phyloP scores from a whole-genome alignment of 371 early-diverging fungal species.

The Rhizopus arrhizus region DNA sequence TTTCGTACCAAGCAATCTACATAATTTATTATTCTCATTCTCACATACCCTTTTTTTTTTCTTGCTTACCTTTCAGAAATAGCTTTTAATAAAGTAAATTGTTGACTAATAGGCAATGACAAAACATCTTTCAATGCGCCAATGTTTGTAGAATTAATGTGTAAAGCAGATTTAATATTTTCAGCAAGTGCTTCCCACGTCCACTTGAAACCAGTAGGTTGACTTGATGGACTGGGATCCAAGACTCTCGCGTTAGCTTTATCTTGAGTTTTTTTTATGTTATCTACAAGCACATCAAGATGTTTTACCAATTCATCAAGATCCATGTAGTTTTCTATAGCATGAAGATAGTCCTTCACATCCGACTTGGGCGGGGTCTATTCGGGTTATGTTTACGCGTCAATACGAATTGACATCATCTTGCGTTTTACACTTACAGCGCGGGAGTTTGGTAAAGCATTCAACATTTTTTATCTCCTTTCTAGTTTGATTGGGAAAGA shows the following conservation, averaged over 20 bases:
- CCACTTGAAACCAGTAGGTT: slow-evolving; percentile 35
- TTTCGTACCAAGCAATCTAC: slow-evolving; percentile 39
- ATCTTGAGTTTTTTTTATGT: neutral
- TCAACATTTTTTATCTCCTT: neutral
- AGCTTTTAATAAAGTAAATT: slow-evolving; percentile 28
- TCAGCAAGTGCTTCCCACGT: slow-evolving; percentile 33
- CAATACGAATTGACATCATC: neutral
- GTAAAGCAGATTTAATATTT: slow-evolving; percentile 33
- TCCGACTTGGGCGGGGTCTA: neutral
- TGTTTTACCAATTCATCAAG: neutral
- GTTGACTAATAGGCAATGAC: slow-evolving; percentile 31
- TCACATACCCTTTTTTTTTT: neutral
- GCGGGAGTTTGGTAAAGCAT: neutral
- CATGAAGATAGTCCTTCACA: neutral
- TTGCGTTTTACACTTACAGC: neutral
- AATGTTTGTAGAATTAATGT: slow-evolving; percentile 28
- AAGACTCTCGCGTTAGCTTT: neutral
- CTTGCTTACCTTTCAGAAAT: slow-evolving; percentile 38
- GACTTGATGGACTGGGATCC: slow-evolving; percentile 16
- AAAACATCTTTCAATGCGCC: slow-evolving; percentile 40
- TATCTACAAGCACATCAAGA: neutral
- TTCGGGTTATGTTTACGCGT: neutral
- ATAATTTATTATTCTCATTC: neutral
- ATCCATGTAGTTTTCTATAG: neutral
- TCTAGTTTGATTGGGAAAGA: slow-evolving; percentile 1